Percentiles rank a stretch among this genome's conserved stretches.
Evolutionary conservation across 441 rosid species (phyloP).

Genomic region (Flueggea neowawraea): DNA sequence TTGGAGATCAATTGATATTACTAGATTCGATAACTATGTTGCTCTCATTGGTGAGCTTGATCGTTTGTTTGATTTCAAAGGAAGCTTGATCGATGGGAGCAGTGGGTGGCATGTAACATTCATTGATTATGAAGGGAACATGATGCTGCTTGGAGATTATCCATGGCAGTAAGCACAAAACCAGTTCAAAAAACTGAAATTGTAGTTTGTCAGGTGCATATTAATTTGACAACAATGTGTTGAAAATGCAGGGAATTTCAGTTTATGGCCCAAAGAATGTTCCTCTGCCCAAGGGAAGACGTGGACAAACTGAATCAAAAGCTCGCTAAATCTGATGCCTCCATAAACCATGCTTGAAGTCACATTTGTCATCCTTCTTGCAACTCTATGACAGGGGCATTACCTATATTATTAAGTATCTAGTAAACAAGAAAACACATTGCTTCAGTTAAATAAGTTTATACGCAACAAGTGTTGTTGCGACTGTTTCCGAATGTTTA

Average conservation of each 20-base stretch:
- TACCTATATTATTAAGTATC: no score
- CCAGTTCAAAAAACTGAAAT: no score
- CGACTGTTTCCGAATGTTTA: no score
- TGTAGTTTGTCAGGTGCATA: neutral
- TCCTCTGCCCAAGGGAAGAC: constrained; percentile 33
- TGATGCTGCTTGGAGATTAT: constrained; percentile 30
- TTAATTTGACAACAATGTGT: neutral
- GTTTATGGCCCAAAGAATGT: constrained; percentile 23
- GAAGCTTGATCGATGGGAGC: constrained; percentile 35
- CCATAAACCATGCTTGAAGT: neutral
- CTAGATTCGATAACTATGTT: constrained; percentile 27
- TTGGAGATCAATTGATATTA: constrained; percentile 40
- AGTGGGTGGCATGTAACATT: constrained; percentile 39
- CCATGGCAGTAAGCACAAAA: constrained; percentile 45
- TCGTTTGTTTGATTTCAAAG: constrained; percentile 37
- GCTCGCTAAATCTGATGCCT: constrained; percentile 19
- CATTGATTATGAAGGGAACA: constrained; percentile 31
- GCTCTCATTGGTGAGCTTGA: constrained; percentile 39
- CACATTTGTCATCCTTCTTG: no score
- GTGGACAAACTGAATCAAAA: constrained; percentile 11
- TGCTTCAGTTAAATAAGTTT: no score
- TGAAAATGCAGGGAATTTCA: constrained; percentile 32
- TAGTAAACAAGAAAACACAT: no score
- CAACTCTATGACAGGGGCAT: no score
- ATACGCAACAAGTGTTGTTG: no score